Percentiles rank a stretch among this genome's conserved stretches.
Evolutionary conservation across 495 filamentous ascomycete species (phyloP).

Genomic region (Aspergillus campestris): DNA sequence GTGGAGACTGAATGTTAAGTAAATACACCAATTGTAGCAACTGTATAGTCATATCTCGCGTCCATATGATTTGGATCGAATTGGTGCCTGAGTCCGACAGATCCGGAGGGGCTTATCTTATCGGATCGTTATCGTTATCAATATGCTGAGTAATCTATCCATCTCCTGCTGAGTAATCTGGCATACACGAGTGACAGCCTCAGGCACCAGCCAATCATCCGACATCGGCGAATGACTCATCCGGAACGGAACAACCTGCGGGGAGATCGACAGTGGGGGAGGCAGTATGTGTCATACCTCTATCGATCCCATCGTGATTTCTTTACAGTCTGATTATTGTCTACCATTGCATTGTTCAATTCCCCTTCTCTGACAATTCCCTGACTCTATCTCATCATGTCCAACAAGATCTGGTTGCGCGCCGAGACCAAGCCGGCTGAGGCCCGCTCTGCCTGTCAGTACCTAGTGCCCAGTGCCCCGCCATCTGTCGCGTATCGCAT

Average conservation of each 20-base stretch:
- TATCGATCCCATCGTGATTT: conserved; percentile 3
- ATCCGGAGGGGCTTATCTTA: no score
- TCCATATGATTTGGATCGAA: no score
- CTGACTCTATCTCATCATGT: conserved; percentile 21
- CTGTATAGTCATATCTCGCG: no score
- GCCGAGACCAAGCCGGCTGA: conserved; percentile 43
- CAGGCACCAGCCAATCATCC: conserved; percentile 11
- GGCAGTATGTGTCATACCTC: conserved; percentile 22
- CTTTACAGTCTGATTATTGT: neutral
- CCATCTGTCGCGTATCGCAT: neutral
- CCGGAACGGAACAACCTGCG: conserved; percentile 30
- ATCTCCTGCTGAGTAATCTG: no score
- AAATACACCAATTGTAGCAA: no score
- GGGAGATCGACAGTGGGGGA: conserved; percentile 17
- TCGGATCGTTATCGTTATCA: no score
- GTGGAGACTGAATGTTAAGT: no score
- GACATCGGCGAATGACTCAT: conserved; percentile 14
- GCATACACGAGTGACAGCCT: no score
- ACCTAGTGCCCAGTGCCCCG: neutral
- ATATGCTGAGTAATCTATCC: no score
- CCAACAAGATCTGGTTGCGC: conserved; percentile 41
- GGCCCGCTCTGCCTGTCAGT: conserved; percentile 40
- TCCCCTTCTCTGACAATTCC: neutral
- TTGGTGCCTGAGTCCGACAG: no score
- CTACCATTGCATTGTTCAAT: conserved; percentile 6